Percentiles rank a stretch among this genome's conserved stretches.
Evolutionary conservation across 495 filamentous ascomycete species (phyloP).

Genomic region (Astrothelium subdiscretum): DNA sequence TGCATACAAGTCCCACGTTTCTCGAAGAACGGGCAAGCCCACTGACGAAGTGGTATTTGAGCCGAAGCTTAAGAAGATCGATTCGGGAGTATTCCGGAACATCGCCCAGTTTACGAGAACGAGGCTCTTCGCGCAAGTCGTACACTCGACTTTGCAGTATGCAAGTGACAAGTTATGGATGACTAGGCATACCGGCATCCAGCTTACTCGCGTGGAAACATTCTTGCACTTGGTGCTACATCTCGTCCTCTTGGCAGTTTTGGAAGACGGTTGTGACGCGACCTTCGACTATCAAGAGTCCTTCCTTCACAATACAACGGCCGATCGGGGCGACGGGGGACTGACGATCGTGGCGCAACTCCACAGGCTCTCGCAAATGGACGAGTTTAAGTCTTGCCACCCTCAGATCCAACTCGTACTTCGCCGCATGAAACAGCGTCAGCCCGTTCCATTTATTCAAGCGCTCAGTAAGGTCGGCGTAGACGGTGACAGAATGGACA

Average conservation of each 20-base stretch:
- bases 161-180: slow-evolving; percentile 24
- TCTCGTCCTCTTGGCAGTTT: slow-evolving; percentile 66
- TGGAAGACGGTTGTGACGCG: slow-evolving; percentile 62
- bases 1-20: slow-evolving; percentile 72
- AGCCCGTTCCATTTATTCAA: slow-evolving; percentile 53
- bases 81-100: slow-evolving; percentile 60
- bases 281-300: slow-evolving; percentile 9
- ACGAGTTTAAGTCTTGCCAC: slow-evolving; percentile 66
- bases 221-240: slow-evolving; percentile 88
- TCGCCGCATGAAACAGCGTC: slow-evolving; percentile 76
- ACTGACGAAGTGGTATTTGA: slow-evolving; percentile 85
- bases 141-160: slow-evolving; percentile 79
- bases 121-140: slow-evolving; percentile 77
- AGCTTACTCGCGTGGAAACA: slow-evolving; percentile 70
- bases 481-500: slow-evolving; percentile 43
- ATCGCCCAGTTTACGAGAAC: slow-evolving; percentile 69
- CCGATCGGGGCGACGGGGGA: background rate
- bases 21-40: slow-evolving; percentile 74
- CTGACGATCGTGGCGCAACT: slow-evolving; percentile 58
- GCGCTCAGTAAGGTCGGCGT: slow-evolving; percentile 44
- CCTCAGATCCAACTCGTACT: slow-evolving; percentile 77
- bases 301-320: background rate
- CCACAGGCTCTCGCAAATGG: slow-evolving; percentile 59
- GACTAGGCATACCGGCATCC: slow-evolving; percentile 44
- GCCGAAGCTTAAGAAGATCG: slow-evolving; percentile 69